A percentile compares a stretch with the other conserved stretches of the same genome.
Evolutionary conservation across 2,329 filamentous ascomycete species (phyloP).

Genomic region (Alternaria sp.): DNA sequence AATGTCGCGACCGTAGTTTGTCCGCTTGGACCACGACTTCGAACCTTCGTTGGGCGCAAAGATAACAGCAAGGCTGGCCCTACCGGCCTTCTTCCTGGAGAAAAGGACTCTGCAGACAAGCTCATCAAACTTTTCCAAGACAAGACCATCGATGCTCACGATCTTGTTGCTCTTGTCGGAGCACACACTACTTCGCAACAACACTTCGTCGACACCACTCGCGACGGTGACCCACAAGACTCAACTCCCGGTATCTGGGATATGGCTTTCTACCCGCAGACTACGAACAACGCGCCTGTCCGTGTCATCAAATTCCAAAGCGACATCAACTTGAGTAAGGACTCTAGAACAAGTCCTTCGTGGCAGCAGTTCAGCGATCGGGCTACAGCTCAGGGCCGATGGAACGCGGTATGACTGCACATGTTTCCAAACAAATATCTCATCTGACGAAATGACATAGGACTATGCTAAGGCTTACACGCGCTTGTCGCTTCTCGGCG

Average conservation of each 20-base stretch:
- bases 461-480: constrained; percentile 64
- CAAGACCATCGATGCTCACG: constrained; percentile 51
- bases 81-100: constrained; percentile 45
- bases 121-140: constrained; percentile 49
- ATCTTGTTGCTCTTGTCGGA: constrained; percentile 49
- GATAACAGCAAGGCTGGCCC: constrained; percentile 46
- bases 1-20: constrained; percentile 51
- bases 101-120: constrained; percentile 43
- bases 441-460: constrained; percentile 23
- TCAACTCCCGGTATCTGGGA: constrained; percentile 50
- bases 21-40: constrained; percentile 50
- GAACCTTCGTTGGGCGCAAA: constrained; percentile 50
- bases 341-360: constrained; percentile 44
- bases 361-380: constrained; percentile 42
- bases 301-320: constrained; percentile 49
- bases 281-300: constrained; percentile 35
- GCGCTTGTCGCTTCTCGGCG: constrained; percentile 63
- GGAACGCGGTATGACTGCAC: constrained; percentile 43
- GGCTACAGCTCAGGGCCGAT: constrained; percentile 36
- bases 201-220: constrained; percentile 43
- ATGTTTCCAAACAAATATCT: not conserved
- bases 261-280: constrained; percentile 48
- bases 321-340: constrained; percentile 46
- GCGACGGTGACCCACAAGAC: constrained; percentile 49
- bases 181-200: constrained; percentile 51